Evolutionary conservation across 306 rosid species (phyloP), one percentile per base, ranked within the genome.

Genomic region (Dryas drummondii): DNA sequence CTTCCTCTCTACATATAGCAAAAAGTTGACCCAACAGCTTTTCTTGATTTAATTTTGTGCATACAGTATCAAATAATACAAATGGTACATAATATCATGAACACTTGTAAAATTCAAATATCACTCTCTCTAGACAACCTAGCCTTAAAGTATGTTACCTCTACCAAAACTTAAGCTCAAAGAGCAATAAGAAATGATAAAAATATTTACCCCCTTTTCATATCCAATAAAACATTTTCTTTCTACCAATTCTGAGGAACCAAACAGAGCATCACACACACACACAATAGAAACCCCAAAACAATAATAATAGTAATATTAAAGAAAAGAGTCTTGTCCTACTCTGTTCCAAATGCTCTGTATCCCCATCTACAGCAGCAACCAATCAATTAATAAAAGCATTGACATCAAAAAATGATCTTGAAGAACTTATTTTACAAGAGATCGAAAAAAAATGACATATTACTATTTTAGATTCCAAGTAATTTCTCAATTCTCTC

Each of bases 1-100:
- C 22, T 32, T 16, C n/a, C 11, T 6, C 19, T 45, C 26, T 14
- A 57, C 76, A 58, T 60, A 71, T 55, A 14, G 19, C 58, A 57
- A 47, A 71, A 71, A 27, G 54, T 72, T 27, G 45, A 45, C 54
- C 77, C 32, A 49, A 49, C 60, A 60, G 32, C 60, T 60, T 27
- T 47, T 27, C 46, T 5, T 16, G 46, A 32, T 49, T 32, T 60
- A 6, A 49, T 19, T 48, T 60, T 57, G n/a, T 46, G 4, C 1
- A 0, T 26, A 26, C 2, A 1, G 22, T 19, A 19, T 19, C 22
- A 19, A 19, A 19, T 1, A 13, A 32, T 6, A 60, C 41, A 27
- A 58, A 27, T 10, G 12, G 63, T 32, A 60, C 46, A 60, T 27
- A 58, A 37, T 48, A 40, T 16, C 48, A 7, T 55, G 68, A 9